phyloP scores from a whole-genome alignment of 2,329 filamentous ascomycete species.

The Colletotrichum spaethianum region DNA sequence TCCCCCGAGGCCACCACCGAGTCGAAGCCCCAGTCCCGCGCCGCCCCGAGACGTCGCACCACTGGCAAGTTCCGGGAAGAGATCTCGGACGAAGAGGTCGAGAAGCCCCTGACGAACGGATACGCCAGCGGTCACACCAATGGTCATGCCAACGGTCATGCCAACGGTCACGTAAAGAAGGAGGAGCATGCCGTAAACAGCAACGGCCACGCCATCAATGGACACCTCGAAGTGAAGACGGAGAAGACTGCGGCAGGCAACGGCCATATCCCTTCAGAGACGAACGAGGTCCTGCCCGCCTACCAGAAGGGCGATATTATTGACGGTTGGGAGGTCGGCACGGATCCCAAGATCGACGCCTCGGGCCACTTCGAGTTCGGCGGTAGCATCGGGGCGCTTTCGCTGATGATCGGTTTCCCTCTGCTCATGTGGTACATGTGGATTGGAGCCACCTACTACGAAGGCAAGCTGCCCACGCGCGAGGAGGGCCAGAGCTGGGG shows the following conservation, averaged over 20 bases:
- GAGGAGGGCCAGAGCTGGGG: slow-evolving; percentile 71
- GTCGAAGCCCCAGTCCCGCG: slow-evolving; percentile 45
- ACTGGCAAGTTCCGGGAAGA: slow-evolving; percentile 66
- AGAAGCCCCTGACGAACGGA: slow-evolving; percentile 45
- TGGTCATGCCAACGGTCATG: slow-evolving; percentile 43
- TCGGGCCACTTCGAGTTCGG: slow-evolving; percentile 85
- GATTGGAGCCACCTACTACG: slow-evolving; percentile 89
- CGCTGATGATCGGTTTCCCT: slow-evolving; percentile 92
- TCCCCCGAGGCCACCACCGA: slow-evolving; percentile 51
- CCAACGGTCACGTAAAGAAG: slow-evolving; percentile 45
- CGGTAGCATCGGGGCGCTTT: slow-evolving; percentile 77
- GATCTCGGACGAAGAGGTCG: slow-evolving; percentile 56
- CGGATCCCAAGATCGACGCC: slow-evolving; percentile 74
- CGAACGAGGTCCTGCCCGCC: slow-evolving; percentile 22
- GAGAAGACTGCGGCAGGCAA: slow-evolving; percentile 30
- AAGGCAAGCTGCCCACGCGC: slow-evolving; percentile 80
- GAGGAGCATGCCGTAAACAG: slow-evolving; percentile 5
- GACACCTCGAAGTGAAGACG: slow-evolving; percentile 2
- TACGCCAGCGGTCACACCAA: slow-evolving; percentile 48
- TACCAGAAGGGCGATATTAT: slow-evolving; percentile 50
- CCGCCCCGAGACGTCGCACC: slow-evolving; percentile 61
- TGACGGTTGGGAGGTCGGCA: slow-evolving; percentile 72
- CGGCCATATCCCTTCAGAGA: slow-evolving; percentile 31
- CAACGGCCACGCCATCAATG: slow-evolving; percentile 16
- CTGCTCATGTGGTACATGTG: slow-evolving; percentile 95